Conservation (phyloP, 768 basidiomycete genomes). For the Infundibulicybe gibba region DNA sequence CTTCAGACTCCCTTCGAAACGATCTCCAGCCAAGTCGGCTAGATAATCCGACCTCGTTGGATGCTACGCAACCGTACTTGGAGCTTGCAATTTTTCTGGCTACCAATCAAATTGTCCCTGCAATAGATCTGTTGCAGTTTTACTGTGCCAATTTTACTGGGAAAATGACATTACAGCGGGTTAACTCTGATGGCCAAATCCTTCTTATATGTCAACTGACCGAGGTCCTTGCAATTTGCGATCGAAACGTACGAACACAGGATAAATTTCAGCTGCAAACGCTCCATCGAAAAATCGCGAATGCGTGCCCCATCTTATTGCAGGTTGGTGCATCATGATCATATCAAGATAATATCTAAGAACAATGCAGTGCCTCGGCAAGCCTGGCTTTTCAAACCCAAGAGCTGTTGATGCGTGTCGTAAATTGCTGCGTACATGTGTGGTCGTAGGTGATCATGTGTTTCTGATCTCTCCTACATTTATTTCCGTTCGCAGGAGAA, state of each 20-base stretch:
- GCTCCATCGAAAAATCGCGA: constrained; percentile 44
- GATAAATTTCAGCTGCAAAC: constrained; percentile 11
- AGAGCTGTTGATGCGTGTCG: constrained; percentile 33
- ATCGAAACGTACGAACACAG: too few relatives aligned
- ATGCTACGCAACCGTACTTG: constrained; percentile 37
- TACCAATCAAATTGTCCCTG: constrained; percentile 35
- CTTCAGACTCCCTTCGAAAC: constrained; percentile 7
- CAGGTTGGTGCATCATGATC: constrained; percentile 35
- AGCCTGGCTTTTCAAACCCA: constrained; percentile 18
- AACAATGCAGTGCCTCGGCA: constrained; percentile 25
- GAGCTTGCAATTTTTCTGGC: constrained; percentile 41
- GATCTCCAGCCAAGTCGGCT: constrained; percentile 5
- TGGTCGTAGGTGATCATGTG: constrained; percentile 25
- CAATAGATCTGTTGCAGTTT: constrained; percentile 48
- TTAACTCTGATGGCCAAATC: constrained; percentile 37
- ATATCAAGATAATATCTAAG: neutral
- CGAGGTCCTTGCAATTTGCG: constrained; percentile 25
- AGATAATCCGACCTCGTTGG: constrained; percentile 25
- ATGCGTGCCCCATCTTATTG: constrained; percentile 44
- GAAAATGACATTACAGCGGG: constrained; percentile 44
- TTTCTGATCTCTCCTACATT: constrained; percentile 1
- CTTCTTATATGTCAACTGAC: constrained; percentile 44
- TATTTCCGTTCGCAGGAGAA: constrained; percentile 31
- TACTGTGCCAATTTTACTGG: constrained; percentile 41
- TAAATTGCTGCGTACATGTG: constrained; percentile 40